Evolutionary conservation across 352 stramenopile genomes (phyloP).

Genomic region (Phytophthora lateralis): DNA sequence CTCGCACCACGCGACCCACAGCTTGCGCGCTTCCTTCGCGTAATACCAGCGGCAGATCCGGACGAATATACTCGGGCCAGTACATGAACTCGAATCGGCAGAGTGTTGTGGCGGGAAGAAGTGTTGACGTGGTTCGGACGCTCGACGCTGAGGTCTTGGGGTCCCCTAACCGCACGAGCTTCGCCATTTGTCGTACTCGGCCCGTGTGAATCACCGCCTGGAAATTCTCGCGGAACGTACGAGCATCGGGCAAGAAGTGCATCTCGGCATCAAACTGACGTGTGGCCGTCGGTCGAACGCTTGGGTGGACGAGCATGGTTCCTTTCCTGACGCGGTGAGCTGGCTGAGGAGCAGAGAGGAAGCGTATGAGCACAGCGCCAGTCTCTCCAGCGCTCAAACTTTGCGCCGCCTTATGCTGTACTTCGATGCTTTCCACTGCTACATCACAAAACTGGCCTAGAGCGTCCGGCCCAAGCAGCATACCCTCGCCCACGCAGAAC

Average conservation of each 20-base stretch:
- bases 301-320: constrained; percentile 79
- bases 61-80: constrained; percentile 84
- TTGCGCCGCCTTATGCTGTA: constrained; percentile 69
- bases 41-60: constrained; percentile 76
- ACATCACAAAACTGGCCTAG: constrained; percentile 71
- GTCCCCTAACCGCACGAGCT: constrained; percentile 59
- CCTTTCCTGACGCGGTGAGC: constrained; percentile 56
- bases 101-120: constrained; percentile 44
- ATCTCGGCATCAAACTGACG: constrained; percentile 81
- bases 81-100: constrained; percentile 90
- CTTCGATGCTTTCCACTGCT: constrained; percentile 77
- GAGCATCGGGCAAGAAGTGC: constrained; percentile 65
- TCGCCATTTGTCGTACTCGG: constrained; percentile 82
- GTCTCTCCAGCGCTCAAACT: constrained; percentile 72
- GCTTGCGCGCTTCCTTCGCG: constrained; percentile 69
- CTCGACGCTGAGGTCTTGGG: constrained; percentile 2
- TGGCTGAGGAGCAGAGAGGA: constrained; percentile 28
- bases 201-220: constrained; percentile 85
- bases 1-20: constrained; percentile 68
- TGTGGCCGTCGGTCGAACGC: constrained; percentile 59
- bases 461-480: constrained; percentile 70
- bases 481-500: constrained; percentile 59
- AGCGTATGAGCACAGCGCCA: constrained; percentile 66
- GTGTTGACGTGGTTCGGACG: constrained; percentile 12
- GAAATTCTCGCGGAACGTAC: constrained; percentile 70